Evolutionary conservation across 768 basidiomycete species (phyloP).

Genomic region (Mycena vulgaris): DNA sequence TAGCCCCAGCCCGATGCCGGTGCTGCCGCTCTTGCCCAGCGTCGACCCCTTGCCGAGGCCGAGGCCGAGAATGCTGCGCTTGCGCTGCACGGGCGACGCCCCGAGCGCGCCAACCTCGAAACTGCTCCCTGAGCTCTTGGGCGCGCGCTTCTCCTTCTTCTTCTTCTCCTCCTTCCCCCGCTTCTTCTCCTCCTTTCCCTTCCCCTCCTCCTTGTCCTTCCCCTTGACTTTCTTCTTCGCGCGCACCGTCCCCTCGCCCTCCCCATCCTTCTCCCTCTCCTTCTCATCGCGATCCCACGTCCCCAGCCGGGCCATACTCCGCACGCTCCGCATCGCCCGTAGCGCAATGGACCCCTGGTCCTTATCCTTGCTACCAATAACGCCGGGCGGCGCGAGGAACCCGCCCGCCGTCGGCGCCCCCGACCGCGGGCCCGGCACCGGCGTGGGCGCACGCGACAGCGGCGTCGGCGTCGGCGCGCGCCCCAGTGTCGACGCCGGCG

Average conservation of each 20-base stretch:
- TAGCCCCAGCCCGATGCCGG: constrained; percentile 34
- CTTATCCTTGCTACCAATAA: constrained; percentile 27
- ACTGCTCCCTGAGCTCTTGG: constrained; percentile 70
- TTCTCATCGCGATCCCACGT: constrained; percentile 48
- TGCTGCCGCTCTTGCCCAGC: constrained; percentile 24
- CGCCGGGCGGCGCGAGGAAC: constrained; percentile 55
- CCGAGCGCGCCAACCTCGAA: constrained; percentile 78
- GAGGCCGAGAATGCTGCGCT: constrained; percentile 70
- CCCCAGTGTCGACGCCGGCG: constrained; percentile 33
- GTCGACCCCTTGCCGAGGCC: constrained; percentile 21
- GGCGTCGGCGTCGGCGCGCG: constrained; percentile 35
- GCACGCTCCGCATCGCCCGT: constrained; percentile 83
- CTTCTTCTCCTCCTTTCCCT: constrained; percentile 46
- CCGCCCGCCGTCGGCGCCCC: constrained; percentile 55
- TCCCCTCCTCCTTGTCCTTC: constrained; percentile 48
- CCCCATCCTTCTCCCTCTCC: constrained; percentile 51
- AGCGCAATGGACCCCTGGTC: constrained; percentile 78
- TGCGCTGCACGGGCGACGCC: constrained; percentile 68
- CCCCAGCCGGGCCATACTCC: constrained; percentile 78
- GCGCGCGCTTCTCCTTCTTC: constrained; percentile 47
- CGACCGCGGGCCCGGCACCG: constrained; percentile 51
- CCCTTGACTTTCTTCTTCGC: constrained; percentile 50
- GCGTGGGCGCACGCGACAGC: constrained; percentile 34
- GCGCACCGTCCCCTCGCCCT: constrained; percentile 53
- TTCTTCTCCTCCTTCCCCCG: constrained; percentile 48